phyloP scores from a whole-genome alignment of 2,329 filamentous ascomycete species.

The Myriosclerotinia duriaeana region DNA sequence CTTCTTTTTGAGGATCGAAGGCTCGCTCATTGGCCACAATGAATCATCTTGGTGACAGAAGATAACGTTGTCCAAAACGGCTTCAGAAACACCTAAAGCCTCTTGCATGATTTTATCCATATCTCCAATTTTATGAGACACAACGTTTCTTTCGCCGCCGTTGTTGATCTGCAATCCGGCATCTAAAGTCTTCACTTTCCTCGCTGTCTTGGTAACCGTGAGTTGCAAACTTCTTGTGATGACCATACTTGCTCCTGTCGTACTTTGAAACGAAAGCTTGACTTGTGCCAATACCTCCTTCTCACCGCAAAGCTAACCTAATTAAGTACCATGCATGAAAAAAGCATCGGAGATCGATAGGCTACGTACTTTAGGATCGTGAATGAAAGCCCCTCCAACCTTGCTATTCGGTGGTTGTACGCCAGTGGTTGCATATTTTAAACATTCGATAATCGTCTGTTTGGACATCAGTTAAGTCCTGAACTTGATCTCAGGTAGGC shows the following conservation, averaged over 20 bases:
- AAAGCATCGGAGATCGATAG: not conserved
- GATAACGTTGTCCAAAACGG: slow-evolving; percentile 90
- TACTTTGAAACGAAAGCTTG: slow-evolving; percentile 81
- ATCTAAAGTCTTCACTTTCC: slow-evolving; percentile 79
- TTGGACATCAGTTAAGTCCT: not conserved
- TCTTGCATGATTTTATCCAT: slow-evolving; percentile 82
- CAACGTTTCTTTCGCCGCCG: slow-evolving; percentile 74
- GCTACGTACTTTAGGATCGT: slow-evolving; percentile 76
- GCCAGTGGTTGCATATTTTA: slow-evolving; percentile 96
- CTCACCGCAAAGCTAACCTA: slow-evolving; percentile 67
- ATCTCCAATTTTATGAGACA: slow-evolving; percentile 78
- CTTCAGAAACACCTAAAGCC: slow-evolving; percentile 83
- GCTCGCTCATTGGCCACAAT: slow-evolving; percentile 92
- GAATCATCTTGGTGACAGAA: slow-evolving; percentile 99
- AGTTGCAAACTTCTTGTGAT: slow-evolving; percentile 82
- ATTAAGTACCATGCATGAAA: slow-evolving; percentile 29
- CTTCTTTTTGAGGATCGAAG: slow-evolving; percentile 79
- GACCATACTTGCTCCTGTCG: slow-evolving; percentile 76
- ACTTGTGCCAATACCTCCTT: slow-evolving; percentile 90
- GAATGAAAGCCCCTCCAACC: slow-evolving; percentile 87
- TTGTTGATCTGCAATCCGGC: slow-evolving; percentile 72
- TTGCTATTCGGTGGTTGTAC: slow-evolving; percentile 87
- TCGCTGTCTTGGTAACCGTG: slow-evolving; percentile 72
- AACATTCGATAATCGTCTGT: slow-evolving; percentile 94
- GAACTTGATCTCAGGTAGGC: not conserved